These are phyloP conservation scores for Aspergillus aculeatinus DNA, from an alignment of 2,329 filamentous ascomycete genomes.

Conservation along the genomic window DNA sequence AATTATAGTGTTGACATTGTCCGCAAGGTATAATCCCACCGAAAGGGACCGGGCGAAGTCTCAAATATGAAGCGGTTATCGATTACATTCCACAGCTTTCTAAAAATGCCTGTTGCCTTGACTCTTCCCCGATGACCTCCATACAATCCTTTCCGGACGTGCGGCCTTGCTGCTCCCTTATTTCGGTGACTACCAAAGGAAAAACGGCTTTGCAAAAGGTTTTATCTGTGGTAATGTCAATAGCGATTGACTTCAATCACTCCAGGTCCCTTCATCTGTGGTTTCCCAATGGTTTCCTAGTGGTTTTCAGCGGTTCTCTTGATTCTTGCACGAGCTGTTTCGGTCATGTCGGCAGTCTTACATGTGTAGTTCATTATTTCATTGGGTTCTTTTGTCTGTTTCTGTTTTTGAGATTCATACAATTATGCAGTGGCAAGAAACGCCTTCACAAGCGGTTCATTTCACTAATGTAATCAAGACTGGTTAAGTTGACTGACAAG, in stretches of 20 bases:
- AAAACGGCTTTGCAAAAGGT: background rate
- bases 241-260: background rate
- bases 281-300: background rate
- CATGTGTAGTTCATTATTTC: too few species aligned
- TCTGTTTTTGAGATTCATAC: background rate
- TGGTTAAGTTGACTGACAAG: too few species aligned
- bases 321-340: background rate
- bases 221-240: background rate
- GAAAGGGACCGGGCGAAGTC: slow-evolving; percentile 48
- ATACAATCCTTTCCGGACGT: background rate
- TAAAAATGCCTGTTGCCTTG: background rate
- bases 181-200: background rate
- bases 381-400: background rate
- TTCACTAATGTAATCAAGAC: background rate
- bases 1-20: background rate
- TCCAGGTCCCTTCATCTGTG: background rate
- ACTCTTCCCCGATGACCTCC: background rate
- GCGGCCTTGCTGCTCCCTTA: background rate
- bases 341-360: background rate
- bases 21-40: slow-evolving; percentile 49
- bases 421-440: background rate
- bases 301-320: background rate
- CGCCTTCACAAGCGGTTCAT: background rate
- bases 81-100: background rate
- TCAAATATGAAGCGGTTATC: slow-evolving; percentile 16